A percentile compares a stretch with the other conserved stretches of the same genome.
Conservation (phyloP, 2,329 filamentous ascomycete species). For the Monosporascus sp. region DNA sequence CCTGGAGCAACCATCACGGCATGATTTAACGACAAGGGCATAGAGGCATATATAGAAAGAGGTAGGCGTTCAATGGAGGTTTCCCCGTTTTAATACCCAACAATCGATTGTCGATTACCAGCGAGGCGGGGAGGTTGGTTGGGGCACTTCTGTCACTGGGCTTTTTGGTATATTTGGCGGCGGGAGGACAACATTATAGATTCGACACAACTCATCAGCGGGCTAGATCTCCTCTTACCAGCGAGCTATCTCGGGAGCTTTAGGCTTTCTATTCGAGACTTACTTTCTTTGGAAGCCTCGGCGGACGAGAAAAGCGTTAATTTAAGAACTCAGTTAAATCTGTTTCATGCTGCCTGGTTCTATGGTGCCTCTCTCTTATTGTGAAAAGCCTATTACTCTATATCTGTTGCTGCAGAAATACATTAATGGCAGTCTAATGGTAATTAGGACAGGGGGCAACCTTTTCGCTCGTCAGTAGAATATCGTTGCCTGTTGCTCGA, state of each 20-base stretch:
- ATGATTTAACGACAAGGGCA: constrained; percentile 27
- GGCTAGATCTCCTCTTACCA: constrained; percentile 23
- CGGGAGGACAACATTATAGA: constrained; percentile 19
- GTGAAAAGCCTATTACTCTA: not conserved
- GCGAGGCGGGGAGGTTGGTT: not conserved
- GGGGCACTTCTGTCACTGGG: not conserved
- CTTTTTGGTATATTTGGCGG: constrained; percentile 13
- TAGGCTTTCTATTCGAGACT: not conserved
- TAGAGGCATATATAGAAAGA: constrained; percentile 27
- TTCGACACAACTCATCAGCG: constrained; percentile 19
- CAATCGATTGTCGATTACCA: not conserved
- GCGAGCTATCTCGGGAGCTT: constrained; percentile 3
- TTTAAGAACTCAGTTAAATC: not conserved
- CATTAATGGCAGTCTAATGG: too few species aligned
- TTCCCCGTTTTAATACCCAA: constrained; percentile 1
- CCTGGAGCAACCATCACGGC: constrained; percentile 12
- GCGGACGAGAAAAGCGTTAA: not conserved
- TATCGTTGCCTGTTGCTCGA: too few species aligned
- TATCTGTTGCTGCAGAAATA: too few species aligned
- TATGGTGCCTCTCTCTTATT: not conserved
- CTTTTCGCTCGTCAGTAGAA: too few species aligned
- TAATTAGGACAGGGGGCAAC: too few species aligned
- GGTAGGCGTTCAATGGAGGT: constrained; percentile 18
- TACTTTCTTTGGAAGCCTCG: not conserved
- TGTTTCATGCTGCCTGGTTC: not conserved